Conservation (phyloP, 441 rosid species). For the Geranium incanum region DNA sequence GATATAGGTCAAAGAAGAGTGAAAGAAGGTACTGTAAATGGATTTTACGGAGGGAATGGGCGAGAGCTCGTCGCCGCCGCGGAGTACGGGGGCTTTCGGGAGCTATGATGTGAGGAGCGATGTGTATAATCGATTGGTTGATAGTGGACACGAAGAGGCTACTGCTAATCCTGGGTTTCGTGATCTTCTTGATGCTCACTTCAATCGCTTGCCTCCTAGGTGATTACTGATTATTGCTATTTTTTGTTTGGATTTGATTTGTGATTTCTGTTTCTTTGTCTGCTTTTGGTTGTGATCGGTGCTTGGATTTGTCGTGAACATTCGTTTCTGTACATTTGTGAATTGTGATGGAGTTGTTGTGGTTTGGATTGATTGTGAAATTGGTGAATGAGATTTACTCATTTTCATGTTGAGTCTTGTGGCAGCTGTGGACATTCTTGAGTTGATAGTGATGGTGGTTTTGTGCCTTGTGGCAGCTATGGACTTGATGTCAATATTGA, state of each 20-base stretch:
- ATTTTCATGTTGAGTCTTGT: neutral
- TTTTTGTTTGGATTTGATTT: neutral
- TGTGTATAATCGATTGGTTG: conserved; percentile 48
- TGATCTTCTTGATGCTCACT: conserved; percentile 50
- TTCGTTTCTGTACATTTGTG: neutral
- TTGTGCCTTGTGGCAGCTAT: conserved; percentile 35
- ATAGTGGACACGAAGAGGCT: conserved; percentile 43
- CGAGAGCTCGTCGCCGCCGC: conserved; percentile 72
- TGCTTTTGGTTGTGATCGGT: neutral
- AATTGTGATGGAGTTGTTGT: neutral
- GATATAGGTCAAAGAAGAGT: neutral
- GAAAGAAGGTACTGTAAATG: conserved; percentile 24
- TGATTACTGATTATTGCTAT: conserved; percentile 11
- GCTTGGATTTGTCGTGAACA: neutral
- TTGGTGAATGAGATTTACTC: neutral
- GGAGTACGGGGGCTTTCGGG: conserved; percentile 39
- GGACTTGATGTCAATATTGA: conserved; percentile 64
- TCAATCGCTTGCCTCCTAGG: conserved; percentile 64
- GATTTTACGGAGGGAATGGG: conserved; percentile 70
- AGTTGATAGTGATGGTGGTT: conserved; percentile 2
- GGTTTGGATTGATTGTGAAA: neutral
- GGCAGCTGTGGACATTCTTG: neutral
- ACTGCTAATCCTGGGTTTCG: conserved; percentile 48
- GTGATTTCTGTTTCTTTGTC: neutral
- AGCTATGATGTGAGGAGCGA: conserved; percentile 46